Base-by-base conservation (phyloP, 2,329 filamentous ascomycete genomes). In the Aspergillus pseudoglaucus region DNA sequence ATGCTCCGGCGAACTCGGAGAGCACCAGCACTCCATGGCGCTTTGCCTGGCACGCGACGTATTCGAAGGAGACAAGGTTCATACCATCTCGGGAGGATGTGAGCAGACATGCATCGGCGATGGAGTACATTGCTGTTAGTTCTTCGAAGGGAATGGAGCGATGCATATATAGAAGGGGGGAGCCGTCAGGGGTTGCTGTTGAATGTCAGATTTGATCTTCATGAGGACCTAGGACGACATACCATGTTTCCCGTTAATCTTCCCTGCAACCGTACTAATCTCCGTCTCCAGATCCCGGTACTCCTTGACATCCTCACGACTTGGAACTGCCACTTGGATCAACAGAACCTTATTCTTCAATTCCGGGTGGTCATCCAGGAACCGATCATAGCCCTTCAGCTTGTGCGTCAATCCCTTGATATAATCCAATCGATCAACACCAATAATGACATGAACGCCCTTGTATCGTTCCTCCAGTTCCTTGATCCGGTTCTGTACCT, bases 331-430 rank as follows among this genome's bases (percentile, higher is more conserved):
- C 15, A 97, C 88, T 67, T 96, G 91, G 1, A 96, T 88, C 10
- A 97, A 78, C 3, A 95, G 87, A 12, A 96, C 88, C 68, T 94
- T 93, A 57, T 90, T 89, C 51, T 93, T 88, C 85, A 90, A 90
- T 63, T 96, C 90, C 0, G 90, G 90, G 59, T 96, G 87, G 60
- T 95, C 88, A 0, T 88, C 90, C 41, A 97, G 74, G 73, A 96
- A 95, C 3, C 93, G 84, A 65, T 96, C 90, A 44, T 95, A 83
- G 1, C 90, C 90, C 61, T 94, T 89, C 5, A 97, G 75, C 66
- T 97, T 97, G 70, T 95, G 90, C 0, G 89, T 89, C 6, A 97
- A 87, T 48, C 91, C 90, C 71, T 97, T 96, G 80, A 95, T 95
- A 68, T 96, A 95, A 69, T 97, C 90, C 42, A 96, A 78, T 35